Evolutionary conservation across 805 yeast species (phyloP), one percentile per base, ranked within the genome.

Genomic region (Candida fluviatilis): DNA sequence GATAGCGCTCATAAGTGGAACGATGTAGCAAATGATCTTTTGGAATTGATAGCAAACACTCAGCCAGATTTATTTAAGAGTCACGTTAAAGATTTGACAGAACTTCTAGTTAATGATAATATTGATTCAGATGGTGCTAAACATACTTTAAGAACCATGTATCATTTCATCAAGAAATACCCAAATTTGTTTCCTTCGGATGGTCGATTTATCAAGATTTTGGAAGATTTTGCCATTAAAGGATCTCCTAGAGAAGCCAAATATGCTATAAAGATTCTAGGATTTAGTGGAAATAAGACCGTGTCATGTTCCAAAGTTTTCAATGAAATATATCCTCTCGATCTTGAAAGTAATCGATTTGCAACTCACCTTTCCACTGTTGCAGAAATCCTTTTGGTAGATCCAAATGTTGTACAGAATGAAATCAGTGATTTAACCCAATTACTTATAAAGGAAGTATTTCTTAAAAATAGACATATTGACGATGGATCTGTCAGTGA

Each of bases 171-270:
- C 19, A 69, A 71, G 37, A 71, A 71, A 31, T 69, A 73, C 40
- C 72, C 75, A 1, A 75, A 74, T 3, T 60, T 66, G 23, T 59
- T 76, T 14, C 73, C 78, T 3, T 57, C 60, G n/a, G 66, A 68
- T 16, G 66, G 62, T 7, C 51, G 50, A 3, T 77, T 81, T 44
- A 47, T 64, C 12, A 70, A 71, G 6, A 58, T 63, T 11, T 55
- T 87, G 34, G 60, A 66, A 31, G 54, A 59, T 2, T 58, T 81
- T 18, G 75, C 83, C 0, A 45, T 63, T 0, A 47, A 51, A 1
- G 91, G 91, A 0, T 58, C 74, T 2, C 77, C 85, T 1, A 30
- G 50, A 7, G 87, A 82, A 48, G 82, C 91, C 0, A 78, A 71
- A 49, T 84, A 80, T 52, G 73, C 90, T 0, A 62, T 78, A 6